Percentiles rank a stretch among this genome's conserved stretches.
phyloP scores from a whole-genome alignment of 179 eudicot species.

The Sideroxylon spinosum region DNA sequence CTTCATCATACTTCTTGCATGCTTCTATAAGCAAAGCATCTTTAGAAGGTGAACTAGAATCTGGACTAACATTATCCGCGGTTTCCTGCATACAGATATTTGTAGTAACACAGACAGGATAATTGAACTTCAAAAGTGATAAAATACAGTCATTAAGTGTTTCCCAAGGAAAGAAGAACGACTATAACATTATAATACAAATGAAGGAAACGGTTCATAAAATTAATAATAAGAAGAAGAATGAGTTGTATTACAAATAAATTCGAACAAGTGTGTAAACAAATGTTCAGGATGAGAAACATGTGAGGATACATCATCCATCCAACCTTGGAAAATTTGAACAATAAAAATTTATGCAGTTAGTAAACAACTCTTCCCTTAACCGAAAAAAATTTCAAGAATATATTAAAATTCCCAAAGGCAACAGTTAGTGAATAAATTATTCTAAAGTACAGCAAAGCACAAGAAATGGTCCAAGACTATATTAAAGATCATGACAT shows the following conservation, averaged over 20 bases:
- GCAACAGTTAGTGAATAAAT: not conserved
- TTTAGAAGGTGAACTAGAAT: conserved; percentile 84
- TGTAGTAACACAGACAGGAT: too few species aligned
- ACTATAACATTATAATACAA: too few species aligned
- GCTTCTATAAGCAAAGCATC: conserved; percentile 95
- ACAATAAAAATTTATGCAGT: too few species aligned
- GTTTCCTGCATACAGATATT: conserved; percentile 58
- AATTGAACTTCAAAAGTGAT: too few species aligned
- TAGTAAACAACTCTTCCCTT: too few species aligned
- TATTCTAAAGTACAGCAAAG: not conserved
- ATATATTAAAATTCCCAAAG: not conserved
- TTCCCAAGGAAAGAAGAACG: too few species aligned
- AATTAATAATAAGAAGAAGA: conserved; percentile 33
- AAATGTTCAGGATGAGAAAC: not conserved
- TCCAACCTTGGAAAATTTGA: too few species aligned
- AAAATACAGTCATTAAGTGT: too few species aligned
- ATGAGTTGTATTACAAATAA: not conserved
- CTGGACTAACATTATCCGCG: conserved; percentile 92
- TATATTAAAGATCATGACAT: conserved; percentile 10
- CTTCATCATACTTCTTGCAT: conserved; percentile 89
- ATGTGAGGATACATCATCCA: not conserved
- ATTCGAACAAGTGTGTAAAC: not conserved
- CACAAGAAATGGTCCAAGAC: not conserved
- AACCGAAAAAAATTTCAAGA: not conserved
- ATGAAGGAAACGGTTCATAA: conserved; percentile 21